Conservation (phyloP, 2,329 filamentous ascomycete genomes). For the Ophiognomonia clavigignenti-juglandacearum region DNA sequence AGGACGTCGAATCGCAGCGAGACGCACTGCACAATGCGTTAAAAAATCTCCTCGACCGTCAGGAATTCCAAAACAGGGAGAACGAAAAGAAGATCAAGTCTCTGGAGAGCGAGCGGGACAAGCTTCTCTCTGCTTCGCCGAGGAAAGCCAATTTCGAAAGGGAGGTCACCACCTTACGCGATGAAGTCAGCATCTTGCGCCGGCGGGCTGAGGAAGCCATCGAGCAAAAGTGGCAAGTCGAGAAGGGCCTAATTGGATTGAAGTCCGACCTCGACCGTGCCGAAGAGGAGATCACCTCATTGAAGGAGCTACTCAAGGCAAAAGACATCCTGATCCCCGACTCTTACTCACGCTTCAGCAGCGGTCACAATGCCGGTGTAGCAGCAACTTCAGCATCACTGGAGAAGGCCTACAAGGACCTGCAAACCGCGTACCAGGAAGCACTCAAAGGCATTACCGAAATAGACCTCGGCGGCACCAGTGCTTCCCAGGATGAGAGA, state of each 20-base stretch:
- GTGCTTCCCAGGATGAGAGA: slow-evolving; percentile 44
- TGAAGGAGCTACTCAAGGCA: slow-evolving; percentile 73
- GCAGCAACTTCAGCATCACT: slow-evolving; percentile 67
- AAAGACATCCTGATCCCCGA: slow-evolving; percentile 75
- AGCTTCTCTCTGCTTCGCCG: slow-evolving; percentile 63
- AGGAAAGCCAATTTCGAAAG: slow-evolving; percentile 75
- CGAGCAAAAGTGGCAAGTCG: slow-evolving; percentile 93
- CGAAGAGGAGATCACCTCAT: slow-evolving; percentile 84
- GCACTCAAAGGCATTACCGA: slow-evolving; percentile 63
- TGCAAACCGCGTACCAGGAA: slow-evolving; percentile 66
- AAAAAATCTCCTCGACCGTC: slow-evolving; percentile 77
- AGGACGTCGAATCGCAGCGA: slow-evolving; percentile 89
- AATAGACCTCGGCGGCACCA: slow-evolving; percentile 46
- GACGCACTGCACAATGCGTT: slow-evolving; percentile 87
- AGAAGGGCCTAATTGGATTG: slow-evolving; percentile 80
- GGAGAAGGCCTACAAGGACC: slow-evolving; percentile 66
- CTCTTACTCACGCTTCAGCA: slow-evolving; percentile 40
- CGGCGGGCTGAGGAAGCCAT: slow-evolving; percentile 88
- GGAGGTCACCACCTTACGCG: slow-evolving; percentile 73
- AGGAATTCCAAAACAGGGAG: slow-evolving; percentile 78
- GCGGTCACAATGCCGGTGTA: slow-evolving; percentile 33
- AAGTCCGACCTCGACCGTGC: slow-evolving; percentile 97
- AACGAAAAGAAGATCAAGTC: slow-evolving; percentile 75
- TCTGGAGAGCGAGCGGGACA: slow-evolving; percentile 74
- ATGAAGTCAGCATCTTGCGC: slow-evolving; percentile 79